These are phyloP conservation scores for Amaranthus cruentus DNA, from an alignment of 148 eudicot species.

Conservation along the genomic window DNA sequence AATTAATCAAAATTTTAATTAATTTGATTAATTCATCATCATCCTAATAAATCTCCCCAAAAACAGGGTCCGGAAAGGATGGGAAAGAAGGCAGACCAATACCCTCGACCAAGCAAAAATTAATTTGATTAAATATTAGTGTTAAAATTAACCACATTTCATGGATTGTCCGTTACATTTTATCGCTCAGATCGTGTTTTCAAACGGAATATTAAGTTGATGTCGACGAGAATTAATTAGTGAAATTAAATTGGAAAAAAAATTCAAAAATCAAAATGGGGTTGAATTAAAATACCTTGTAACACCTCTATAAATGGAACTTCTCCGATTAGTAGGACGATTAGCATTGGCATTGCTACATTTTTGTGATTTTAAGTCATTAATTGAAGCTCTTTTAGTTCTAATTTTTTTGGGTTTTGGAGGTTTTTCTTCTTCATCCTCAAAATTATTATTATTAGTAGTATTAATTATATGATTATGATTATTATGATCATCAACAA, in stretches of 20 bases:
- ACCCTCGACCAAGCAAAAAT: too few species aligned
- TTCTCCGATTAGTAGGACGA: slow-evolving; percentile 30
- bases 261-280: background rate
- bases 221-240: background rate
- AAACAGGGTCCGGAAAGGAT: too few species aligned
- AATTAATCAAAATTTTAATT: background rate
- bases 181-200: too few species aligned
- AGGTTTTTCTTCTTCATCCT: slow-evolving; percentile 20
- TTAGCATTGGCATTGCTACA: slow-evolving; percentile 15
- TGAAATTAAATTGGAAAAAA: background rate
- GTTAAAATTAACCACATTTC: too few species aligned
- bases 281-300: slow-evolving; percentile 38
- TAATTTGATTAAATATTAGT: too few species aligned
- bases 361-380: slow-evolving; percentile 15
- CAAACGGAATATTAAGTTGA: background rate
- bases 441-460: background rate
- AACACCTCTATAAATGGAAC: slow-evolving; percentile 77
- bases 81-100: too few species aligned
- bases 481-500: slow-evolving; percentile 21
- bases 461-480: background rate
- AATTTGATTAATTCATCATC: too few species aligned
- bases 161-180: too few species aligned
- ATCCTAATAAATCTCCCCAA: too few species aligned
- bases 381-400: slow-evolving; percentile 27
- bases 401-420: slow-evolving; percentile 36